Percentiles rank a stretch among this genome's conserved stretches.
Conservation (phyloP, 2,329 filamentous ascomycete species). For the Didymella keratinophila region DNA sequence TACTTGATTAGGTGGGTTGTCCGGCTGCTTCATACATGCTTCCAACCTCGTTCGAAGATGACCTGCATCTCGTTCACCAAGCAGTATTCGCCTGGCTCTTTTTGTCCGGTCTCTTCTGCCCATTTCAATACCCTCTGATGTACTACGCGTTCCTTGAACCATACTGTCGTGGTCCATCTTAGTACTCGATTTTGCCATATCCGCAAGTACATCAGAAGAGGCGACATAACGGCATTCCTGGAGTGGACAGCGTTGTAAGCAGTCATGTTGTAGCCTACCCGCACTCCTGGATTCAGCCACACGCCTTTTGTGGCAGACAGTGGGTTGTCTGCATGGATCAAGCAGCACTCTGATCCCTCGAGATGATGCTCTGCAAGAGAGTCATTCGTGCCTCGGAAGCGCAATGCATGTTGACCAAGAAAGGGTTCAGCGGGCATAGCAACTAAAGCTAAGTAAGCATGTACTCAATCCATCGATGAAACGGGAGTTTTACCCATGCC, state of each 20-base stretch:
- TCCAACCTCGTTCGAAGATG: constrained; percentile 47
- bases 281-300: constrained; percentile 73
- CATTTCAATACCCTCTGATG: constrained; percentile 21
- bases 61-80: constrained; percentile 53
- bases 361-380: constrained; percentile 67
- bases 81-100: constrained; percentile 44
- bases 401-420: constrained; percentile 51
- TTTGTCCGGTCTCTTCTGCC: constrained; percentile 12
- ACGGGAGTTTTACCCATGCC: constrained; percentile 57
- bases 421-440: constrained; percentile 39
- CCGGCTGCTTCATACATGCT: constrained; percentile 39
- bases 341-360: constrained; percentile 81
- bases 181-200: constrained; percentile 26
- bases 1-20: not conserved
- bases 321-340: constrained; percentile 76
- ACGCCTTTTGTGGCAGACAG: constrained; percentile 63
- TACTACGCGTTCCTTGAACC: constrained; percentile 24
- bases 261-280: constrained; percentile 67
- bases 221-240: constrained; percentile 19
- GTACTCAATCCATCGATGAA: not conserved
- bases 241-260: constrained; percentile 35
- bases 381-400: constrained; percentile 71
- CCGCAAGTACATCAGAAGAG: constrained; percentile 17
- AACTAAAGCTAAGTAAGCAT: constrained; percentile 34
- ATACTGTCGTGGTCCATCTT: constrained; percentile 19